Evolutionary conservation across 192 early-diverging fungal species (phyloP).

Genomic region (Backusella sp.): DNA sequence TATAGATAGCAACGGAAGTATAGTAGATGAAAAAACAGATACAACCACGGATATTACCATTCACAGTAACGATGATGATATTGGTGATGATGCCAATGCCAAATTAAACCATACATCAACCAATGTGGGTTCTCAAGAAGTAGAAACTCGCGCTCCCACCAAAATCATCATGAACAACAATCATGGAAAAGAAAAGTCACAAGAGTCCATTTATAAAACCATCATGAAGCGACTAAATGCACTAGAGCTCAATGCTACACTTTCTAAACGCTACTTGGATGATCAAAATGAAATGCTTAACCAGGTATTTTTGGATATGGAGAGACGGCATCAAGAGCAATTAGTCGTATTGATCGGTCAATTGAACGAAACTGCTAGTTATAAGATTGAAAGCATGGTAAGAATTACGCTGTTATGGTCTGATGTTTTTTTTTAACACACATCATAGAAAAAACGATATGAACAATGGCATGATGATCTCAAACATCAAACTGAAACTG

Average conservation of each 20-base stretch:
- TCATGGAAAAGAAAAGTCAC: constrained; percentile 40
- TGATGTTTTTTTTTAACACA: not conserved
- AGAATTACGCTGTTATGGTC: constrained; percentile 1
- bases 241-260: constrained; percentile 81
- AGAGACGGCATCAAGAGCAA: constrained; percentile 59
- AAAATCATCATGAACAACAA: not conserved
- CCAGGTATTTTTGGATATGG: constrained; percentile 57
- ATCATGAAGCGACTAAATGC: constrained; percentile 80
- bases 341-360: constrained; percentile 61
- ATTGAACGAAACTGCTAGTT: constrained; percentile 61
- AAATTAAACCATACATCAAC: not conserved
- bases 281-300: constrained; percentile 73
- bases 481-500: constrained; percentile 36
- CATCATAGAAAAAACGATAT: constrained; percentile 44
- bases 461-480: constrained; percentile 45
- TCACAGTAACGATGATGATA: not conserved
- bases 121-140: not conserved
- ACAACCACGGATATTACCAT: not conserved
- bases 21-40: not conserved
- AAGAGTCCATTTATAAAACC: constrained; percentile 88
- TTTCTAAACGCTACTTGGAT: constrained; percentile 72
- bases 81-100: not conserved
- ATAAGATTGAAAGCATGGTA: constrained; percentile 63
- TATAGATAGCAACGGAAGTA: not conserved
- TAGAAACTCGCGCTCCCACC: not conserved